A percentile compares a stretch with the other conserved stretches of the same genome.
Evolutionary conservation across 2,329 filamentous ascomycete species (phyloP).

Genomic region (Knufia petricola): DNA sequence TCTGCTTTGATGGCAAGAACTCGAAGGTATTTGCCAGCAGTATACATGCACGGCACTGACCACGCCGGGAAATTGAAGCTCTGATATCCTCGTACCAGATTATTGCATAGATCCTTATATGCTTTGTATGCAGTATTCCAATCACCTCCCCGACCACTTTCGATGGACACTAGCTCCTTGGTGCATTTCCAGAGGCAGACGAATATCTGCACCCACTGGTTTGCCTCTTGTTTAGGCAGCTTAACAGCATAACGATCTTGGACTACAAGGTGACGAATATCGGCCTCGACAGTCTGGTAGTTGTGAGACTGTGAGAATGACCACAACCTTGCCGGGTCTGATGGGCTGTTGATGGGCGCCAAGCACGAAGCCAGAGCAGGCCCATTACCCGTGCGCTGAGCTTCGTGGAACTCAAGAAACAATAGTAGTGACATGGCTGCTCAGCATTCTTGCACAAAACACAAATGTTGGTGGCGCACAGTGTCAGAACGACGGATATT

Average conservation of each 20-base stretch:
- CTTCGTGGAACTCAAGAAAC: constrained; percentile 64
- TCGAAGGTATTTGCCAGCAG: constrained; percentile 75
- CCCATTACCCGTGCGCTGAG: constrained; percentile 56
- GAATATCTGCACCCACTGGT: constrained; percentile 83
- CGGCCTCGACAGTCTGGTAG: constrained; percentile 52
- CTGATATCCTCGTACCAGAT: constrained; percentile 71
- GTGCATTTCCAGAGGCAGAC: constrained; percentile 73
- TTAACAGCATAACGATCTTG: constrained; percentile 48
- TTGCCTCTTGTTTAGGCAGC: constrained; percentile 57
- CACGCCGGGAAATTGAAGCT: constrained; percentile 70
- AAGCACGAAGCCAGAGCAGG: constrained; percentile 65
- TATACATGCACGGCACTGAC: constrained; percentile 86
- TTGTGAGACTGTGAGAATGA: constrained; percentile 65
- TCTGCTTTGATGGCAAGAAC: constrained; percentile 88
- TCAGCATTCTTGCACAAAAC: too few relatives aligned
- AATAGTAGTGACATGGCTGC: constrained; percentile 58
- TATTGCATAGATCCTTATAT: constrained; percentile 77
- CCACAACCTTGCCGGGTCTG: constrained; percentile 56
- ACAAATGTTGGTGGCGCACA: too few relatives aligned
- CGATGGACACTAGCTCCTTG: constrained; percentile 59
- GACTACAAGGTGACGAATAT: constrained; percentile 62
- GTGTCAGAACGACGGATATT: too few relatives aligned
- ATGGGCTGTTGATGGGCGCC: constrained; percentile 55
- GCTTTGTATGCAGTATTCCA: constrained; percentile 77
- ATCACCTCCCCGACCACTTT: constrained; percentile 48